Percentiles rank a stretch among this genome's conserved stretches.
Evolutionary conservation across 805 yeast species (phyloP).

Genomic region (Candida mattraensis): DNA sequence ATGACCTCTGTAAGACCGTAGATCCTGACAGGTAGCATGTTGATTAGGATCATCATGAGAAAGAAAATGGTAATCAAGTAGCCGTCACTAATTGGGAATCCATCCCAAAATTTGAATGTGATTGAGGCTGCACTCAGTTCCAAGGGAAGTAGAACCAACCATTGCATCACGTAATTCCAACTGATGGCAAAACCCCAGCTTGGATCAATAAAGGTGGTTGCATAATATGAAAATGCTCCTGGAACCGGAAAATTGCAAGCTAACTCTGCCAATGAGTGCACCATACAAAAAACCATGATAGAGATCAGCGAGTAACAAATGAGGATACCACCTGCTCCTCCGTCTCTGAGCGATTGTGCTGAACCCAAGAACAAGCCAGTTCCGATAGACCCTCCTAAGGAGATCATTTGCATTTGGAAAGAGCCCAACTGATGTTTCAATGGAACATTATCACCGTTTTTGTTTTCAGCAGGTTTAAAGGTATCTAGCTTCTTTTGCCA

Average conservation of each 20-base stretch:
- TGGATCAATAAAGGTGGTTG: constrained; percentile 57
- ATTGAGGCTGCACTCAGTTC: constrained; percentile 56
- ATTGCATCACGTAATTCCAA: constrained; percentile 54
- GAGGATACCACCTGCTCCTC: constrained; percentile 66
- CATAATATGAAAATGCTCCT: constrained; percentile 64
- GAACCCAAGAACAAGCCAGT: constrained; percentile 70
- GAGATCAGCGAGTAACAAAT: constrained; percentile 57
- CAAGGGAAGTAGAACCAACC: constrained; percentile 51
- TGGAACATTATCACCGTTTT: constrained; percentile 17
- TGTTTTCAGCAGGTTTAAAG: constrained; percentile 27
- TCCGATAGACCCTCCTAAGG: constrained; percentile 69
- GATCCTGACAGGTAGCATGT: constrained; percentile 53
- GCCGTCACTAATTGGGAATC: constrained; percentile 42
- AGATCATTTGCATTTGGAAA: constrained; percentile 62
- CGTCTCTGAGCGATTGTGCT: constrained; percentile 54
- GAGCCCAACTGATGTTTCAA: constrained; percentile 27
- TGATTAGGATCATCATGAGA: constrained; percentile 46
- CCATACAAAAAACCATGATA: constrained; percentile 54
- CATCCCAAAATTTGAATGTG: constrained; percentile 51
- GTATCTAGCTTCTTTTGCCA: constrained; percentile 23
- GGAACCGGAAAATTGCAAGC: constrained; percentile 62
- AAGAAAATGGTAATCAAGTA: constrained; percentile 54
- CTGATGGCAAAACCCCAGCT: constrained; percentile 66
- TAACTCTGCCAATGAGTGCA: constrained; percentile 62
- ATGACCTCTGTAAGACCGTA: constrained; percentile 56